Conservation (phyloP, 1,284 basidiomycete genomes). For the Cryptococcus jaspeensis region DNA sequence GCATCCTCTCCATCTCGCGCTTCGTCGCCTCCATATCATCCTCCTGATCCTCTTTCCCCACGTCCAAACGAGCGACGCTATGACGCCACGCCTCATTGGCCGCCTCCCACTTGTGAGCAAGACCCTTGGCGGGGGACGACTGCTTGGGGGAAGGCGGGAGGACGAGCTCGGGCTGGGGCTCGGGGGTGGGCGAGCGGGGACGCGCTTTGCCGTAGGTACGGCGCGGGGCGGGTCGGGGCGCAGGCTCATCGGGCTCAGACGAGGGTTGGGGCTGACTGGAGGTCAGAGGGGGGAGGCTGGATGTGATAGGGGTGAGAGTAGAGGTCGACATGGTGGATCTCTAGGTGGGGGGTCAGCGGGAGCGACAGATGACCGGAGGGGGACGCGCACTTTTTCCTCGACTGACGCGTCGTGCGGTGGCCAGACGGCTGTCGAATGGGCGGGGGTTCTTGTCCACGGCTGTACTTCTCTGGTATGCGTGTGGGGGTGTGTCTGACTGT, state of each 20-base stretch:
- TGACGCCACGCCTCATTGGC: constrained; percentile 16
- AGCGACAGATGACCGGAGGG: no score
- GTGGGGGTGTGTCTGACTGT: no score
- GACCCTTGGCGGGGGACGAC: constrained; percentile 24
- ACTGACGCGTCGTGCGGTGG: no score
- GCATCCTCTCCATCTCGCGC: constrained; percentile 22
- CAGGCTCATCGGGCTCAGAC: constrained; percentile 14
- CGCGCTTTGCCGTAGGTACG: constrained; percentile 23
- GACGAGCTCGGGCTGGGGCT: background rate
- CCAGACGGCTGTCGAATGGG: no score
- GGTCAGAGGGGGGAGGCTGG: constrained; percentile 6
- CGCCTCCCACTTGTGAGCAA: constrained; percentile 22
- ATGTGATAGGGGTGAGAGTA: constrained; percentile 13
- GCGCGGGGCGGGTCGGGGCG: constrained; percentile 13
- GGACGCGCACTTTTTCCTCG: no score
- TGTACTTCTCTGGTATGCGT: no score
- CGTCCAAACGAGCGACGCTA: constrained; percentile 15
- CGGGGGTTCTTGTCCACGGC: no score
- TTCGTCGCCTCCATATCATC: constrained; percentile 16
- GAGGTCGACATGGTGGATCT: constrained; percentile 18
- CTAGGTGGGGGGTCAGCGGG: background rate
- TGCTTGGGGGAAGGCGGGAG: background rate
- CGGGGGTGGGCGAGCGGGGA: constrained; percentile 9
- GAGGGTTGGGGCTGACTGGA: no score
- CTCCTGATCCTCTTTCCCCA: constrained; percentile 10